Conservation (phyloP, 352 stramenopile genomes). For the Phytophthora agathidicida region DNA sequence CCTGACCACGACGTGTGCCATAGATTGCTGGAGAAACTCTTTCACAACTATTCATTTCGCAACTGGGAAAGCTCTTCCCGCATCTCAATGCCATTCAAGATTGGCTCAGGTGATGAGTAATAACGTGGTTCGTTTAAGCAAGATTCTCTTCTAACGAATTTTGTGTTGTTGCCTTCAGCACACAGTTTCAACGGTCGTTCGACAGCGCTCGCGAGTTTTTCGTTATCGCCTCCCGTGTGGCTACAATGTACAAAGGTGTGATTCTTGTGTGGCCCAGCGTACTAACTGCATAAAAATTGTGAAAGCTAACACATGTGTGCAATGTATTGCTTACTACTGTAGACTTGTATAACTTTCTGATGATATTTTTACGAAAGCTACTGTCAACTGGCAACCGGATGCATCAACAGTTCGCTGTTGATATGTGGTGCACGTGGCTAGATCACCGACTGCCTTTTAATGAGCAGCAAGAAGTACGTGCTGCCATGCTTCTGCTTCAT, state of each 20-base stretch:
- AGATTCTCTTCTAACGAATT: neutral
- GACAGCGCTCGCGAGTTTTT: conserved; percentile 48
- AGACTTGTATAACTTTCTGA: conserved; percentile 85
- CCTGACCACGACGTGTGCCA: neutral
- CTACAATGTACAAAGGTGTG: conserved; percentile 51
- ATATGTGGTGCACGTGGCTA: conserved; percentile 78
- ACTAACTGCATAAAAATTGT: too few species aligned
- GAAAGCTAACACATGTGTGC: neutral
- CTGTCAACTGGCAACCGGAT: conserved; percentile 50
- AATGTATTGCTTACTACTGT: conserved; percentile 3
- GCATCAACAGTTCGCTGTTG: conserved; percentile 66
- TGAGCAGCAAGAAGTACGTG: conserved; percentile 68
- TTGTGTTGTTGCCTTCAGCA: conserved; percentile 22
- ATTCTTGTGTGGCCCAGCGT: neutral
- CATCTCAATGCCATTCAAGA: conserved; percentile 70
- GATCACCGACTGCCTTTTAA: conserved; percentile 49
- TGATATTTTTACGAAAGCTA: conserved; percentile 83
- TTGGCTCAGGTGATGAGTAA: conserved; percentile 65
- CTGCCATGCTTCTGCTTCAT: neutral
- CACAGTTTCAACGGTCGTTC: conserved; percentile 56
- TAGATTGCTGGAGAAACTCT: conserved; percentile 39
- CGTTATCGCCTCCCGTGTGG: conserved; percentile 48
- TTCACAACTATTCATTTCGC: conserved; percentile 53
- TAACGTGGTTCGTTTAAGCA: neutral
- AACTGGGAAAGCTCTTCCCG: conserved; percentile 38